Percentiles rank a stretch among this genome's conserved stretches.
Conservation (phyloP, 352 stramenopile genomes). For the Phytopythium montanum region DNA sequence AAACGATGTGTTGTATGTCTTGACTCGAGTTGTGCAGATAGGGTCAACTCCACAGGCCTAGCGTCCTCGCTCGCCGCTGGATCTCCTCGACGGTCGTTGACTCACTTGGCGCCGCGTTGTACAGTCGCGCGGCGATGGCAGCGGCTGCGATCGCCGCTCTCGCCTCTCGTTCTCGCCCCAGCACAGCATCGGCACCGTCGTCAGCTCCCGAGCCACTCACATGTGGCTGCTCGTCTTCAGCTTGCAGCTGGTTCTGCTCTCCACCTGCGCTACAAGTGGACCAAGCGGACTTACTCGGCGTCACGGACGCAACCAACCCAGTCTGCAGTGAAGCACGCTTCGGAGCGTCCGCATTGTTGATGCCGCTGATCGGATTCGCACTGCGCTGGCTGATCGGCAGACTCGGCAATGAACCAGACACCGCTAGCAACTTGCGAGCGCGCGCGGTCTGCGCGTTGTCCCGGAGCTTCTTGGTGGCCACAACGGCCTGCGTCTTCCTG, state of each 20-base stretch:
- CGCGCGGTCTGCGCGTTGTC: conserved; percentile 1
- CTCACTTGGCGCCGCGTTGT: conserved; percentile 10
- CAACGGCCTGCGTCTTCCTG: conserved; percentile 2
- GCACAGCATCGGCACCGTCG: neutral
- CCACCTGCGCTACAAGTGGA: neutral
- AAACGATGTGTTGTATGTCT: neutral
- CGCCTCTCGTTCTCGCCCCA: neutral
- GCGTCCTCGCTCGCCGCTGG: conserved; percentile 31
- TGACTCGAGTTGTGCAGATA: no score
- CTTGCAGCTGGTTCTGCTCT: conserved; percentile 7
- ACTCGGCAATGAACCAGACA: conserved; percentile 6
- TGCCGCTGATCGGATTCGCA: no score
- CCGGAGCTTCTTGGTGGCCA: conserved; percentile 4
- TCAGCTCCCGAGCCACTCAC: neutral
- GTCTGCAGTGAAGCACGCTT: neutral
- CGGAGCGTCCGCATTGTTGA: neutral
- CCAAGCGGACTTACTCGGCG: conserved; percentile 7
- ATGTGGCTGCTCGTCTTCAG: neutral
- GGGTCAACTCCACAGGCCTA: conserved; percentile 39
- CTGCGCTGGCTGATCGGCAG: neutral
- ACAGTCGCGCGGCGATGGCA: conserved; percentile 29
- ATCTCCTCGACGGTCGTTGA: conserved; percentile 27
- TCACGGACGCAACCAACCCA: neutral
- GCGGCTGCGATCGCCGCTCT: conserved; percentile 24
- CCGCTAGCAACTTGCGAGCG: neutral